phyloP scores from a whole-genome alignment of 352 stramenopile genomes.

The Pythium guiyangense region DNA sequence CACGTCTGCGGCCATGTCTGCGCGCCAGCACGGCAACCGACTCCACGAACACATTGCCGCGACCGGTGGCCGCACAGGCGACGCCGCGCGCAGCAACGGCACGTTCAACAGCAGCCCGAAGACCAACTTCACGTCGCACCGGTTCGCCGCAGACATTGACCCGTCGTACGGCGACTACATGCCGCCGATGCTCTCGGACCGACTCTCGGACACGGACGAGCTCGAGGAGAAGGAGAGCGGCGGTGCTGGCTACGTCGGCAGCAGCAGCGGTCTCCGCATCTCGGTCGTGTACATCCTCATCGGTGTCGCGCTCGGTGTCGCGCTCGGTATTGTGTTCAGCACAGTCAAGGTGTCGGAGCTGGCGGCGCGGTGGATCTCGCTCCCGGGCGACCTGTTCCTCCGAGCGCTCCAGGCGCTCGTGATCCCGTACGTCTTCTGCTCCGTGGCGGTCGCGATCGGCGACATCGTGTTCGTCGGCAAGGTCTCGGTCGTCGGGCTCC shows the following conservation, averaged over 20 bases:
- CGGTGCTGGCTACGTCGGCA: background rate
- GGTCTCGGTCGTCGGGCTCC: slow-evolving; percentile 55
- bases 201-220: slow-evolving; percentile 3
- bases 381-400: slow-evolving; percentile 73
- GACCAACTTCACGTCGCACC: slow-evolving; percentile 2
- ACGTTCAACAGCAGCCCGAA: slow-evolving; percentile 13
- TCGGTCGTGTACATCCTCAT: slow-evolving; percentile 52
- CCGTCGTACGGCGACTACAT: slow-evolving; percentile 2
- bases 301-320: slow-evolving; percentile 44
- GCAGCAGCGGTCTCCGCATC: slow-evolving; percentile 36
- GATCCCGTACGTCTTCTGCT: too few relatives aligned
- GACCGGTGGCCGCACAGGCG: background rate
- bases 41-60: background rate
- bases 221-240: background rate
- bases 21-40: background rate
- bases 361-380: slow-evolving; percentile 47
- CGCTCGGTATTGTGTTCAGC: slow-evolving; percentile 28
- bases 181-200: slow-evolving; percentile 1
- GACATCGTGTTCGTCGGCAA: slow-evolving; percentile 78
- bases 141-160: background rate
- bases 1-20: background rate
- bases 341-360: slow-evolving; percentile 37
- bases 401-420: slow-evolving; percentile 71
- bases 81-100: slow-evolving; percentile 16
- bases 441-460: slow-evolving; percentile 64